Conservation (phyloP, 2,329 filamentous ascomycete genomes). For the Nemania sp. region DNA sequence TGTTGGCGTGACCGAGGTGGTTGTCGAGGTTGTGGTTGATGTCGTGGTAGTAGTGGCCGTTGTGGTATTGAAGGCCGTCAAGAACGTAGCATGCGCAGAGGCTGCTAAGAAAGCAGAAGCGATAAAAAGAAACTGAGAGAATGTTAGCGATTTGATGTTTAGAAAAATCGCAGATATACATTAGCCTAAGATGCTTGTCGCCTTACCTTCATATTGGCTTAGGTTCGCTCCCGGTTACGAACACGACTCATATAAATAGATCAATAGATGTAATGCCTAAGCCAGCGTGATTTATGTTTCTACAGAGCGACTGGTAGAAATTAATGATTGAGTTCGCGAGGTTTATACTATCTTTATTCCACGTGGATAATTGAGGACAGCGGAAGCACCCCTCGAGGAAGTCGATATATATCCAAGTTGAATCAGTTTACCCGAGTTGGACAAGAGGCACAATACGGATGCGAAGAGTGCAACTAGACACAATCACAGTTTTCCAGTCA, state of each 20-base stretch:
- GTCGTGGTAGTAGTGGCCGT: constrained; percentile 1
- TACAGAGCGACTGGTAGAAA: neutral
- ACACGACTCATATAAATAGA: neutral
- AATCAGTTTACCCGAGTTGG: constrained; percentile 29
- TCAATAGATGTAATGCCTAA: neutral
- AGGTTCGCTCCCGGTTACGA: neutral
- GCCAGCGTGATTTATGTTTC: neutral
- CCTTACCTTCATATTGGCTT: constrained; percentile 25
- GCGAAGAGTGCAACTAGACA: neutral
- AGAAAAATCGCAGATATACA: neutral
- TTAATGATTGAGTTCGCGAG: no score
- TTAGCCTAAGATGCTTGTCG: neutral
- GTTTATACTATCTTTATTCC: neutral
- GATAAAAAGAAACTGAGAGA: constrained; percentile 1
- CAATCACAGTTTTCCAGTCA: neutral
- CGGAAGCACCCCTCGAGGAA: neutral
- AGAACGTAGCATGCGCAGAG: neutral
- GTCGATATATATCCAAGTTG: neutral
- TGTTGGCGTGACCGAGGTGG: constrained; percentile 14
- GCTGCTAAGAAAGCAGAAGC: neutral
- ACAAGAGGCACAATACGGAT: neutral
- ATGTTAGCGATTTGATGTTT: neutral
- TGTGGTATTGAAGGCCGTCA: constrained; percentile 18
- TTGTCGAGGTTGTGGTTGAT: constrained; percentile 9
- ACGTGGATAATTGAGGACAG: neutral